Base-by-base conservation (phyloP, 1,139 yeast genomes). In the Geotrichum reessii region DNA sequence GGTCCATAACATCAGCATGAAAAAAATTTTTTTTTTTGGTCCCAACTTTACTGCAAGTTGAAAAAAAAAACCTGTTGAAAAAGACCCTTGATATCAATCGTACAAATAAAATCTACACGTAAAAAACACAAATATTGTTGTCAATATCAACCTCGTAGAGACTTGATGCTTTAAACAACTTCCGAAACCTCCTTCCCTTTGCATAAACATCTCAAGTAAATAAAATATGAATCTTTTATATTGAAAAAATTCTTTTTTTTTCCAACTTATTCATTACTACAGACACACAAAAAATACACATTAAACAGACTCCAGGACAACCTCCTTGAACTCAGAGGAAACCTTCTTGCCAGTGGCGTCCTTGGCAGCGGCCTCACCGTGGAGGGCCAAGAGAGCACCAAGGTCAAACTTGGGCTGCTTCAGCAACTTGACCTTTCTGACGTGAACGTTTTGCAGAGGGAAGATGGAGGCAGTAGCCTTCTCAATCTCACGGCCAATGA, bases 301-400 rank as follows among this genome's bases (percentile, higher is more conserved):
- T 81, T 85, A 86, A 74, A 86, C 92, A 74, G 87, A 75, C 81
- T 86, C 95, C 77, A 88, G 86, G 75, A 88, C 86, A 76, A 86
- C 93, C 77, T 88, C 96, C 84, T 88, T 87, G 90, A 86, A 87
- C 78, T 87, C 89, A 69, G 84, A 78, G 73, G 86, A 78, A 72
- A 88, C 92, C 84, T 88, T 87, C 86, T 88, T 87, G 75, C 96
- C 96, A 79, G 88, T 84, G 76, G 87, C 93, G 75, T 87, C 93
- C 69, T 81, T 67, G 70, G 81, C 74, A 66, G 88, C 77, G 73
- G 83, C 86, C 81, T 87, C 96, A 78, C 96, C 96, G 84, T 88
- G 96, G 75, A 88, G 85, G 73, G 95, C 85, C 76, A 88, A 81
- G 76, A 88, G 83, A 73, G 90, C 79, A 80, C 95, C 95, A 75